Evolutionary conservation across 2,329 filamentous ascomycete species (phyloP), one percentile per base, ranked within the genome.

Genomic region (Fonsecaea monophora): DNA sequence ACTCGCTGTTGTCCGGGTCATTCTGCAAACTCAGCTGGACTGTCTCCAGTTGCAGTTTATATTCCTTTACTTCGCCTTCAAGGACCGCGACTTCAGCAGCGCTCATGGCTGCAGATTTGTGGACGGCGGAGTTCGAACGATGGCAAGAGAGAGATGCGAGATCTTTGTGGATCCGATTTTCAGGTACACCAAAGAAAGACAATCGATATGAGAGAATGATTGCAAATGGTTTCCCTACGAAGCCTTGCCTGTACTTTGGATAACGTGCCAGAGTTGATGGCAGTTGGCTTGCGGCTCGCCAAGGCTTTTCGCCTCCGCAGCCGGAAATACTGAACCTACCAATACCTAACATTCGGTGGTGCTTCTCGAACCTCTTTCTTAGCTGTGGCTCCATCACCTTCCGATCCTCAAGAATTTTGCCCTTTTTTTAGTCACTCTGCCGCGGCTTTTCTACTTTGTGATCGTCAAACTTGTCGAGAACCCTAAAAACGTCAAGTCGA

Each of bases 1-100:
- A 88, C 79, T 94, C 92, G 74, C 83, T 83, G 79, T 92, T 94
- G 66, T 90, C 89, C 70, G 93, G 89, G 75, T 95, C 92, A 78
- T 91, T 89, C 78, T 90, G 89, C 65, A 96, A 87, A 71, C 91
- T 90, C 63, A 87, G 83, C 74, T 89, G 82, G 67, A 97, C 89
- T 42, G 92, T 89, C 75, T 94, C 91, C 76, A 96, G 87, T 90
- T 94, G 86, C 71, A 85, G 76, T 76, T 82, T 86, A 77, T 86
- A 88, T 77, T 87, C 85, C 74, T 86, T 86, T 55, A 87, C 78
- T 75, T 87, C 80, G 35, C 77, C 77, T 74, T 83, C 80, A 21
- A 83, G 74, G 58, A 77, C 76, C 53, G 78, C 75, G 34, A 82
- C 73, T 59, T 82, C 80, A 35, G 58, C 55, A 32, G 74, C 54